Evolutionary conservation across 192 early-diverging fungal genomes (phyloP).

Genomic region (Powellomyces hirtus): DNA sequence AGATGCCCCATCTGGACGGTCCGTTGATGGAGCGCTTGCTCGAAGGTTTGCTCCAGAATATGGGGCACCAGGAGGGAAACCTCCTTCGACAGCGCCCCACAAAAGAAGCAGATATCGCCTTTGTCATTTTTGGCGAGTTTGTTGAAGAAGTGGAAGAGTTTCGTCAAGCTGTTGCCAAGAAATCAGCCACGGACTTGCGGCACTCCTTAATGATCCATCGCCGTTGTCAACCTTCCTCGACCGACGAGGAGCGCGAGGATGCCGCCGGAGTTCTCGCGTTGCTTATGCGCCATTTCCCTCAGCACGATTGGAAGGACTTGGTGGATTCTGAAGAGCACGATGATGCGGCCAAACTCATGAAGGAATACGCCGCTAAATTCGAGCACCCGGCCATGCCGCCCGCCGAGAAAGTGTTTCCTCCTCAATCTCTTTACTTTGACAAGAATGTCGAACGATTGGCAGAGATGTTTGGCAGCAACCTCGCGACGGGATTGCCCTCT

Average conservation of each 20-base stretch:
- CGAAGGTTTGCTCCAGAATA: conserved; percentile 81
- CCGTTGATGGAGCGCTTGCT: conserved; percentile 83
- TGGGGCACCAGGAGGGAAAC: conserved; percentile 59
- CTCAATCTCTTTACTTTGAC: conserved; percentile 89
- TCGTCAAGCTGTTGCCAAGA: conserved; percentile 72
- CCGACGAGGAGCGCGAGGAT: conserved; percentile 68
- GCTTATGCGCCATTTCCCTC: conserved; percentile 69
- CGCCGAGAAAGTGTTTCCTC: conserved; percentile 52
- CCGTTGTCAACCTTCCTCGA: conserved; percentile 64
- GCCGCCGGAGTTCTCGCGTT: conserved; percentile 79
- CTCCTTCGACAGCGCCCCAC: conserved; percentile 63
- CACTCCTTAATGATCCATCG: conserved; percentile 75
- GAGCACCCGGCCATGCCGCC: conserved; percentile 51
- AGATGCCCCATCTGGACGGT: conserved; percentile 75
- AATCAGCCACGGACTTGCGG: conserved; percentile 76
- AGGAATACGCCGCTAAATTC: conserved; percentile 55
- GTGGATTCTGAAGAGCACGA: conserved; percentile 78
- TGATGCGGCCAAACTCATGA: conserved; percentile 69
- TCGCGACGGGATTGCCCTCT: conserved; percentile 63
- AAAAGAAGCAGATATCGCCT: conserved; percentile 79
- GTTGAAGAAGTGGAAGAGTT: conserved; percentile 92
- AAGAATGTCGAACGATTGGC: conserved; percentile 79
- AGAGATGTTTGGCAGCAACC: conserved; percentile 80
- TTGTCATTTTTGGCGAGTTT: conserved; percentile 93
- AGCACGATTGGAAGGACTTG: conserved; percentile 92